Percentiles rank a stretch among this genome's conserved stretches.
Conservation (phyloP, 192 early-diverging fungal genomes). For the Coemansia sp. region DNA sequence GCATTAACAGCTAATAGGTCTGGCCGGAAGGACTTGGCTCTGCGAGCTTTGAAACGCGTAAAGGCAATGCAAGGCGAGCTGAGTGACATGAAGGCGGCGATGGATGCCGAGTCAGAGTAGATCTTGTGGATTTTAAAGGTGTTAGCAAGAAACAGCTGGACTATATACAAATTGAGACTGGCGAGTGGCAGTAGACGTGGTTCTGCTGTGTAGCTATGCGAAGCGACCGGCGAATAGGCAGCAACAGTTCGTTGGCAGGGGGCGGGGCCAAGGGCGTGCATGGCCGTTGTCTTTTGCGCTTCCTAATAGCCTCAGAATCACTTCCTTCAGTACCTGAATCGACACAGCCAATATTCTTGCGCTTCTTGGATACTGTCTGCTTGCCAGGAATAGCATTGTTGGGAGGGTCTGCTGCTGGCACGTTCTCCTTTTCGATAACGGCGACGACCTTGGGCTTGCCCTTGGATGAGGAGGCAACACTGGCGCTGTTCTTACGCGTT, state of each 20-base stretch:
- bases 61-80: constrained; percentile 53
- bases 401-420: background rate
- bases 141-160: background rate
- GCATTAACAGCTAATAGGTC: constrained; percentile 36
- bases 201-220: constrained; percentile 34
- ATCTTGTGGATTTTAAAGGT: background rate
- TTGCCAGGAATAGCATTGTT: background rate
- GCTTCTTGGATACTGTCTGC: constrained; percentile 6
- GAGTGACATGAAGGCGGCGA: constrained; percentile 41
- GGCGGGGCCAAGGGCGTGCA: background rate
- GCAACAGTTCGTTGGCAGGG: background rate
- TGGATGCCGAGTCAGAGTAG: constrained; percentile 23
- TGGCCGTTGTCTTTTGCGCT: constrained; percentile 5
- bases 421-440: background rate
- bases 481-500: constrained; percentile 22
- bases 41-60: constrained; percentile 43
- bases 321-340: background rate
- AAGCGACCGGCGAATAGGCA: constrained; percentile 30
- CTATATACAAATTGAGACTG: constrained; percentile 36
- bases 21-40: constrained; percentile 38
- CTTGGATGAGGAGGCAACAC: background rate
- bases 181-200: constrained; percentile 16
- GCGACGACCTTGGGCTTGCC: constrained; percentile 2
- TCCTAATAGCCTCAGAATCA: background rate
- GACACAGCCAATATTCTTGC: background rate